These are phyloP conservation scores for Ceratorhiza oryzae-sativae DNA, from an alignment of 1,284 basidiomycete species.

Conservation along the genomic window DNA sequence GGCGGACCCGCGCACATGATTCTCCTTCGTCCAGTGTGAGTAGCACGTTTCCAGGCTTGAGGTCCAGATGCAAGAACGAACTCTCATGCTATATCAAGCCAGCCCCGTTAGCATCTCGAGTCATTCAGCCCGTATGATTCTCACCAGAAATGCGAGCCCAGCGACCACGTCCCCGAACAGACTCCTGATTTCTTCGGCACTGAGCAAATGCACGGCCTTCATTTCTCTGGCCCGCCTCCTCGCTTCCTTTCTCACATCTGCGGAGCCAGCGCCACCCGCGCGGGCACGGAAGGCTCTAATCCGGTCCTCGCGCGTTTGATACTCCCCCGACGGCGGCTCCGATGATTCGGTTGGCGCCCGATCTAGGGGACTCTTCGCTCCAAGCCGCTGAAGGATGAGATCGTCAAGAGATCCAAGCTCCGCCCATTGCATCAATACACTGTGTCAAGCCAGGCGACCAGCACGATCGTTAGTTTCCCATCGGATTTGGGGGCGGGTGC, in stretches of 20 bases:
- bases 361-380: conserved; percentile 47
- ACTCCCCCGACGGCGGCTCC: conserved; percentile 45
- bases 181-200: conserved; percentile 78
- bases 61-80: conserved; percentile 87
- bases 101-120: conserved; percentile 16
- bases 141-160: conserved; percentile 80
- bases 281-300: conserved; percentile 76
- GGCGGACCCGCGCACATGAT: conserved; percentile 66
- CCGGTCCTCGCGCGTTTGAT: conserved; percentile 68
- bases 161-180: conserved; percentile 80
- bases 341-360: conserved; percentile 38
- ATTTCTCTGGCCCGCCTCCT: conserved; percentile 45
- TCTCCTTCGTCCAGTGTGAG: conserved; percentile 91
- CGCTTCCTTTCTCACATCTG: conserved; percentile 43
- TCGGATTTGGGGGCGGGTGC: background rate
- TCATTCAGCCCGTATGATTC: conserved; percentile 47
- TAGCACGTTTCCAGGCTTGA: conserved; percentile 93
- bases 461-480: background rate
- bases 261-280: conserved; percentile 59
- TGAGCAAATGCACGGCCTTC: conserved; percentile 77
- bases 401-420: conserved; percentile 65
- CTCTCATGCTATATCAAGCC: conserved; percentile 68
- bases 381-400: conserved; percentile 37
- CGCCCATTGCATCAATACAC: conserved; percentile 93
- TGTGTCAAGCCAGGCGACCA: conserved; percentile 49